Evolutionary conservation across 345 rosid species (phyloP), one percentile per base, ranked within the genome.

Genomic region (Raphanus raphanistrum): DNA sequence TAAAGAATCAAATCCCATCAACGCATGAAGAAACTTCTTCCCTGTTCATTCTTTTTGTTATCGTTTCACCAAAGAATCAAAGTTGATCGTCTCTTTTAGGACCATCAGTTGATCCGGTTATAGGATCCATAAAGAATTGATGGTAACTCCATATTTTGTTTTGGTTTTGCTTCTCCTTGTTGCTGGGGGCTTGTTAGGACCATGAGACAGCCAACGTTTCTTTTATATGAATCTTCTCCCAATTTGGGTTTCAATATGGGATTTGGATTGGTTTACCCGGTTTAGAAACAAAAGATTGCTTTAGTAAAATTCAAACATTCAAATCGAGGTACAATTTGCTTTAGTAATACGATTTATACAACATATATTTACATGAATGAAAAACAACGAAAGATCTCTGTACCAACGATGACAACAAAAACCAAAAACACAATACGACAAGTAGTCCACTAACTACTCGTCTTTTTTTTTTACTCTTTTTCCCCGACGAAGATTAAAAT

Each of bases 1-100:
- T 71, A 85, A 80, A 84, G 84, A 80, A 73, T 75, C 84, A 41
- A 57, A 28, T 25, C 21, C 90, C 27, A 63, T 79, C 73, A 77
- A 26, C 38, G 85, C 65, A 65, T 89, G 81, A 87, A 21, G 6
- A 31, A 68, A 58, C 0, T 12, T 50, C 55, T 27, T 38, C 70
- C 61, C 1, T 66, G 6, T 36, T 50, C 12, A n/a, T 29, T 41
- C 4, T 17, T 50, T 70, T 70, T 33, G 12, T 58, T 41, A 55
- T 65, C 3, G 16, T 75, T 41, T 63, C 71, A 63, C 63, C 64
- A 50, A 70, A 62, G 26, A 63, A 70, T 27, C 64, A 0, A 4
- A 48, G 55, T 52, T 13, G 63, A 50, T 76, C 61, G 13, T 76
- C 62, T 48, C 63, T 15, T 25, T 68, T 55, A 3, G 70, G 41